A percentile compares a stretch with the other conserved stretches of the same genome.
phyloP scores from a whole-genome alignment of 306 rosid genomes.

The Lupinus albus region DNA sequence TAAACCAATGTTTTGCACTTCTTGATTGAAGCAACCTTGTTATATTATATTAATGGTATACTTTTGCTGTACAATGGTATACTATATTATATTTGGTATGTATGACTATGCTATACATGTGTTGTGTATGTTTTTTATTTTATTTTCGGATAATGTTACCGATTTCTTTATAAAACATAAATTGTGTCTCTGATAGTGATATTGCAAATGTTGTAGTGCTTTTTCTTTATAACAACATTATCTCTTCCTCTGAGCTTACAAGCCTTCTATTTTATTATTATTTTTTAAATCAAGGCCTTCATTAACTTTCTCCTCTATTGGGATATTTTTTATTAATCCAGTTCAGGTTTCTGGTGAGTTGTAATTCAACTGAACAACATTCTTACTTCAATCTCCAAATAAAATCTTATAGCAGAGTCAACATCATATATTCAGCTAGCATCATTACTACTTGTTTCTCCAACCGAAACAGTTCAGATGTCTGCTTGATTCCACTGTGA shows the following conservation, averaged over 20 bases:
- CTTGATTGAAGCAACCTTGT: background rate
- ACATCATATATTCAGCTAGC: constrained; percentile 10
- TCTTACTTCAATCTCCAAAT: background rate
- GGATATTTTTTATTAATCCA: constrained; percentile 28
- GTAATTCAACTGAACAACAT: constrained; percentile 8
- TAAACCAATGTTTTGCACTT: constrained; percentile 1
- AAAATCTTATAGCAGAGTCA: constrained; percentile 34
- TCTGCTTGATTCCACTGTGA: constrained; percentile 37
- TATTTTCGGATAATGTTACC: background rate
- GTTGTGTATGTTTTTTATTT: background rate
- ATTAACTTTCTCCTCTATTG: constrained; percentile 16
- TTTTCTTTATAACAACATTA: constrained; percentile 34
- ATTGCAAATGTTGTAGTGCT: constrained; percentile 25
- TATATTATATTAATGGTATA: background rate
- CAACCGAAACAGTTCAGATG: constrained; percentile 9
- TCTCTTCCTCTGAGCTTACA: constrained; percentile 10
- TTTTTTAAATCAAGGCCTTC: constrained; percentile 12
- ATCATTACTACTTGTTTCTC: constrained; percentile 20
- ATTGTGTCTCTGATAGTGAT: constrained; percentile 29
- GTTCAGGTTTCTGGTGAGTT: constrained; percentile 31
- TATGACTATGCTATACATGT: background rate
- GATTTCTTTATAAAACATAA: background rate
- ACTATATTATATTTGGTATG: background rate
- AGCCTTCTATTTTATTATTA: constrained; percentile 27
- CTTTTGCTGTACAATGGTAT: too few species aligned